A percentile compares a stretch with the other conserved stretches of the same genome.
Evolutionary conservation across 306 rosid species (phyloP).

Genomic region (Herpetospermum pedunculosum): DNA sequence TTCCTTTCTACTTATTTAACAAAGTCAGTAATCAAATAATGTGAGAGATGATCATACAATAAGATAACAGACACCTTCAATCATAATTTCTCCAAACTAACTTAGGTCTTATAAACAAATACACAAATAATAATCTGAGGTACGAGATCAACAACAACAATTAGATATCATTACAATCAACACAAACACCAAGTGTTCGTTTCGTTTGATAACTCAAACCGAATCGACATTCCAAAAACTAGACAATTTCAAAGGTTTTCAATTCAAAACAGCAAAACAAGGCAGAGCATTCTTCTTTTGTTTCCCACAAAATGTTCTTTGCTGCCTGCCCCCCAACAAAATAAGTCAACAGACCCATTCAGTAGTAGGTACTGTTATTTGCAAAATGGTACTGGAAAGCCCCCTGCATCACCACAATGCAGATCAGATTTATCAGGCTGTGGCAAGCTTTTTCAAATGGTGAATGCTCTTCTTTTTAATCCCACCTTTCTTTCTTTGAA

Average conservation of each 20-base stretch:
- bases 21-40: too few relatives aligned
- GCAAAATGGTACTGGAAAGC: constrained; percentile 19
- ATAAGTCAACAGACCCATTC: constrained; percentile 8
- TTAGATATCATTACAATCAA: neutral
- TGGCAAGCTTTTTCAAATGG: neutral
- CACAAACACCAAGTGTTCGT: neutral
- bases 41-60: too few relatives aligned
- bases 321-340: neutral
- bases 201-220: neutral
- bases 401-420: constrained; percentile 29
- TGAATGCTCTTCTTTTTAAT: neutral
- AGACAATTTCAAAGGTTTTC: neutral
- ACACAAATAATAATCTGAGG: neutral
- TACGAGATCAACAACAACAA: neutral
- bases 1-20: too few relatives aligned
- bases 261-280: neutral
- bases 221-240: neutral
- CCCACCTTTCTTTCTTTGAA: neutral
- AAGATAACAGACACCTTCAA: too few relatives aligned
- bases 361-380: constrained; percentile 15
- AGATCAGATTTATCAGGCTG: constrained; percentile 1
- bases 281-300: neutral
- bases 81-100: neutral
- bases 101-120: neutral
- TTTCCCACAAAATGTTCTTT: neutral